phyloP scores from a whole-genome alignment of 2,329 filamentous ascomycete genomes.

The Aspergillus vadensis region DNA sequence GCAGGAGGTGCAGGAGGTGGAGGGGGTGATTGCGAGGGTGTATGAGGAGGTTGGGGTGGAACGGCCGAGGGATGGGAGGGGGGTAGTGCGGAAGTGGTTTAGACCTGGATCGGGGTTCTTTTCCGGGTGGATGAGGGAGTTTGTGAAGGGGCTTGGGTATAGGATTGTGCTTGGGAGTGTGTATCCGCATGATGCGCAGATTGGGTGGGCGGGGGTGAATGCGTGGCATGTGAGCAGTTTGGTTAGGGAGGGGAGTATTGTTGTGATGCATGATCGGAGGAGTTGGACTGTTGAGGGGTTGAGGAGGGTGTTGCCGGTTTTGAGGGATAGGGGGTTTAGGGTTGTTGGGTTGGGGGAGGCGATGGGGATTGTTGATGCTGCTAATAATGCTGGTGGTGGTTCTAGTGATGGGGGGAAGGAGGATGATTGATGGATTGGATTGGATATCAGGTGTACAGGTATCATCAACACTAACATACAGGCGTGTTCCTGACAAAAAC shows the following conservation, averaged over 20 bases:
- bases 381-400: not conserved
- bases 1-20: conserved; percentile 66
- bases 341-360: conserved; percentile 72
- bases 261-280: conserved; percentile 83
- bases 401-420: not conserved
- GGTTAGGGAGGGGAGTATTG: conserved; percentile 72
- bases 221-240: conserved; percentile 78
- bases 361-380: conserved; percentile 40
- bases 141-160: conserved; percentile 65
- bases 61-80: conserved; percentile 45
- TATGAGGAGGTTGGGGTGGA: conserved; percentile 44
- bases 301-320: conserved; percentile 68
- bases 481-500: conserved; percentile 7
- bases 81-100: conserved; percentile 61
- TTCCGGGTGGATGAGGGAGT: conserved; percentile 65
- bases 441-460: conserved; percentile 7
- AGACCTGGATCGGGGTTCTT: conserved; percentile 85
- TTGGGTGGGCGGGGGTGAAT: conserved; percentile 69
- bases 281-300: conserved; percentile 84
- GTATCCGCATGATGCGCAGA: conserved; percentile 90
- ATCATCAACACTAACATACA: conserved; percentile 9
- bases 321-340: conserved; percentile 68
- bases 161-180: conserved; percentile 77
- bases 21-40: conserved; percentile 59
- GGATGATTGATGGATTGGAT: not conserved